Evolutionary conservation across 2,329 filamentous ascomycete genomes (phyloP).

Genomic region (Exutisphaerella laricina): DNA sequence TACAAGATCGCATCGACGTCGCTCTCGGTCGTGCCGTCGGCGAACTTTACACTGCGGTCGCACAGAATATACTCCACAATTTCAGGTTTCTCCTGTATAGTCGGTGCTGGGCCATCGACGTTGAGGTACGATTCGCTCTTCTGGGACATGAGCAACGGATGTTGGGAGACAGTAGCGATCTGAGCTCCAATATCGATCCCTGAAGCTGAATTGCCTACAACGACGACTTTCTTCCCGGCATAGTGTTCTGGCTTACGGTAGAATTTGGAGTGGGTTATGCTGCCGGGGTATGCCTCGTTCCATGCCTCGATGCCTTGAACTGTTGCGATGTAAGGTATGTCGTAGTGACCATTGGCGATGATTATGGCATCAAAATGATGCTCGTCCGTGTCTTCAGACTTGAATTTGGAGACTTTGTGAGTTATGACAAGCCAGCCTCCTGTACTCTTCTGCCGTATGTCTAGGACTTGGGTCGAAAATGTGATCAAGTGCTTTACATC

Average conservation of each 20-base stretch:
- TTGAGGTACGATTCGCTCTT: conserved; percentile 46
- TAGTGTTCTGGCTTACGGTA: conserved; percentile 65
- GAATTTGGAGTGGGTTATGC: conserved; percentile 60
- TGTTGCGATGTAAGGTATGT: conserved; percentile 41
- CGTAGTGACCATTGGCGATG: conserved; percentile 46
- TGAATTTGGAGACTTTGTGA: conserved; percentile 25
- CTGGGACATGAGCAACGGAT: conserved; percentile 60
- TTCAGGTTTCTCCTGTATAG: conserved; percentile 54
- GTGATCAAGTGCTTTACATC: conserved; percentile 62
- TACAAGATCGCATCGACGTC: conserved; percentile 74
- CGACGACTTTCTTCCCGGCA: conserved; percentile 63
- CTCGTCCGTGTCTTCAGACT: conserved; percentile 31
- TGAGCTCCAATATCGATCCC: conserved; percentile 78
- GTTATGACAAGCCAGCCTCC: conserved; percentile 57
- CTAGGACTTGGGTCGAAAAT: conserved; percentile 66
- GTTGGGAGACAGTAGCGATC: conserved; percentile 56
- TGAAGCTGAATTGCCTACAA: conserved; percentile 80
- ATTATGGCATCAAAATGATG: conserved; percentile 52
- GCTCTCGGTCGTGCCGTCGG: conserved; percentile 58
- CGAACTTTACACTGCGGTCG: conserved; percentile 59
- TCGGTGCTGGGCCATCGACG: conserved; percentile 34
- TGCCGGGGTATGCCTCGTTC: conserved; percentile 34
- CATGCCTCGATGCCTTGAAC: conserved; percentile 40
- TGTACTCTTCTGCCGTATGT: conserved; percentile 41
- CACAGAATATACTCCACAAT: conserved; percentile 52